Conservation (phyloP, 495 filamentous ascomycete genomes). For the Aspergillus incahuasiensis region DNA sequence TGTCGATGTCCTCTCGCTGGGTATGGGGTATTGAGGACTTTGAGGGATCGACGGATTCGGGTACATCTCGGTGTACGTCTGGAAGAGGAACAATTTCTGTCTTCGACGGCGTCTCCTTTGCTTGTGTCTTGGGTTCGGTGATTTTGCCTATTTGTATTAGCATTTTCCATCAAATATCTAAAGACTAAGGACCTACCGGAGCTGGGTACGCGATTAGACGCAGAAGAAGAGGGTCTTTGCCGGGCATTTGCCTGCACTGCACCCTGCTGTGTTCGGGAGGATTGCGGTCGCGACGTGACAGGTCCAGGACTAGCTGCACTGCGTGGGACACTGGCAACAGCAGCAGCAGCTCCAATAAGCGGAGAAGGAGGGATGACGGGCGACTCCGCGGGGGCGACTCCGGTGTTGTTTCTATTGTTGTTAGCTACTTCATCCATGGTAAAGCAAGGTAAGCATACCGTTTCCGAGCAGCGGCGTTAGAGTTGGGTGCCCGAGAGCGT, state of each 20-base stretch:
- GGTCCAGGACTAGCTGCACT: conserved; percentile 45
- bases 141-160: conserved; percentile 38
- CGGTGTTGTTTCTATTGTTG: conserved; percentile 43
- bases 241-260: conserved; percentile 52
- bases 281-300: conserved; percentile 47
- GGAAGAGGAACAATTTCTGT: conserved; percentile 21
- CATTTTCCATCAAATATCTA: not conserved
- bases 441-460: conserved; percentile 46
- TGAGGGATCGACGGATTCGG: conserved; percentile 23
- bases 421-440: conserved; percentile 5
- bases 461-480: conserved; percentile 60
- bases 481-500: conserved; percentile 58
- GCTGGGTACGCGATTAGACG: conserved; percentile 45
- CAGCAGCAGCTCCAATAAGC: conserved; percentile 56
- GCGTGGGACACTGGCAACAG: conserved; percentile 53
- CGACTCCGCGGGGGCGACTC: conserved; percentile 52
- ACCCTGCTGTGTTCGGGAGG: conserved; percentile 65
- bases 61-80: conserved; percentile 26
- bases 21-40: conserved; percentile 30
- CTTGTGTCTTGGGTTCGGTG: conserved; percentile 28
- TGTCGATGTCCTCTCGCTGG: conserved; percentile 33
- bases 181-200: conserved; percentile 22
- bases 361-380: conserved; percentile 72
- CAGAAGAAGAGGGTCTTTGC: conserved; percentile 56
- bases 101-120: conserved; percentile 30